Percentiles rank a stretch among this genome's conserved stretches.
phyloP scores from a whole-genome alignment of 2,329 filamentous ascomycete species.

The Chaetomiaceae sp. region DNA sequence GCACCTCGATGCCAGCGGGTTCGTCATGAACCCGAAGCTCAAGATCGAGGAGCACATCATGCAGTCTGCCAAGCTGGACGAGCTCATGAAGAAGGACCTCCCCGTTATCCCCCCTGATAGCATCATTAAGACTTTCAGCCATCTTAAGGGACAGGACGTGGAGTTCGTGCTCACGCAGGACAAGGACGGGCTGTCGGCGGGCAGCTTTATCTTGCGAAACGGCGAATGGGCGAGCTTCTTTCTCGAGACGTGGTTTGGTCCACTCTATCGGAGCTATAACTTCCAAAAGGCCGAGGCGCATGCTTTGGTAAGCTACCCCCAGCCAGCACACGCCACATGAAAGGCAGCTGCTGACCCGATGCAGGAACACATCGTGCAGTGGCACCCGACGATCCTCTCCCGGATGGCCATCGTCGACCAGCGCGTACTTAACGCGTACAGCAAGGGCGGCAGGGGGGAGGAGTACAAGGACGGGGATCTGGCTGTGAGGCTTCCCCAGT shows the following conservation, averaged over 20 bases:
- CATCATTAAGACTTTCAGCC: conserved; percentile 89
- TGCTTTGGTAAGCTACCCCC: conserved; percentile 65
- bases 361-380: conserved; percentile 84
- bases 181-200: conserved; percentile 67
- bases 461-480: conserved; percentile 81
- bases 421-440: conserved; percentile 76
- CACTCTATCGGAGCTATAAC: conserved; percentile 88
- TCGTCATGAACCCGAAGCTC: conserved; percentile 80
- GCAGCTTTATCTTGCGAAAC: conserved; percentile 74
- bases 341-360: no score
- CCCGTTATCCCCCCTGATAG: conserved; percentile 91
- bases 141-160: conserved; percentile 72
- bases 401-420: conserved; percentile 89
- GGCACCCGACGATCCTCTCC: conserved; percentile 93
- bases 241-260: conserved; percentile 93
- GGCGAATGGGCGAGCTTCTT: conserved; percentile 93
- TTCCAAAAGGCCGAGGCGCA: conserved; percentile 94
- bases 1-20: conserved; percentile 76
- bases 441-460: conserved; percentile 49
- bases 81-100: conserved; percentile 76
- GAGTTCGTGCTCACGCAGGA: conserved; percentile 85
- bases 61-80: conserved; percentile 61
- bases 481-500: conserved; percentile 72
- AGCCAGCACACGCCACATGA: no score
- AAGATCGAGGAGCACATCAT: conserved; percentile 70